phyloP scores from a whole-genome alignment of 257 asterid genomes.

The Echium plantagineum region DNA sequence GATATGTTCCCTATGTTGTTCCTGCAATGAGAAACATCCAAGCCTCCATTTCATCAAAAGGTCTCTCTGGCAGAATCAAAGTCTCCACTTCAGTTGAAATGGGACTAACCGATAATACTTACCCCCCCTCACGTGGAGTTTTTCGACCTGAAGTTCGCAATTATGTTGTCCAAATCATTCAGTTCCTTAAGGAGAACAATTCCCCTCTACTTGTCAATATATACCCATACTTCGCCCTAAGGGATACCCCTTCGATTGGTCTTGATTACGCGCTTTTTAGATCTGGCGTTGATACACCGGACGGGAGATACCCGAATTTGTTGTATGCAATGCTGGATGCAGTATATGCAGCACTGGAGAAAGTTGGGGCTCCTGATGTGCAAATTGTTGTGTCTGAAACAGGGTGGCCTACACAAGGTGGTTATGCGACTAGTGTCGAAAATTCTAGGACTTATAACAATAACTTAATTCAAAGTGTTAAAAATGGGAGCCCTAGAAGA shows the following conservation, averaged over 20 bases:
- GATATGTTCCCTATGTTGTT: not conserved
- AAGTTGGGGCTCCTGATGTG: constrained; percentile 19
- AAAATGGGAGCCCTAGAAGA: constrained; percentile 18
- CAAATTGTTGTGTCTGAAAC: constrained; percentile 31
- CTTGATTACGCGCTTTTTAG: constrained; percentile 23
- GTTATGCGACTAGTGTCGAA: constrained; percentile 11
- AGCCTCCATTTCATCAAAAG: not conserved
- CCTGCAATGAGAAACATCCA: constrained; percentile 1
- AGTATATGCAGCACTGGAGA: constrained; percentile 22
- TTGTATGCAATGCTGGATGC: constrained; percentile 35
- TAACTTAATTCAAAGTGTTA: constrained; percentile 20
- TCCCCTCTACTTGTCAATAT: constrained; percentile 24
- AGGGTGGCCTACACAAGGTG: constrained; percentile 49
- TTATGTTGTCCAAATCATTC: not conserved
- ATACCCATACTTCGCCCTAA: constrained; percentile 25
- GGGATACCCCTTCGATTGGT: not conserved
- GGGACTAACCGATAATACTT: not conserved
- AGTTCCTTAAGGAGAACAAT: constrained; percentile 8
- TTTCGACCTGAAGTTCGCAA: not conserved
- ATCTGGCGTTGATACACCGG: constrained; percentile 14
- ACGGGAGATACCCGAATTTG: constrained; percentile 18
- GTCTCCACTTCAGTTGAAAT: not conserved
- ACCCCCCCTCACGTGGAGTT: not conserved
- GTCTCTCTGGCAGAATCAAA: constrained; percentile 7
- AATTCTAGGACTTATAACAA: constrained; percentile 26